Conservation (phyloP, 148 eudicot species). For the Silene uniflora region DNA sequence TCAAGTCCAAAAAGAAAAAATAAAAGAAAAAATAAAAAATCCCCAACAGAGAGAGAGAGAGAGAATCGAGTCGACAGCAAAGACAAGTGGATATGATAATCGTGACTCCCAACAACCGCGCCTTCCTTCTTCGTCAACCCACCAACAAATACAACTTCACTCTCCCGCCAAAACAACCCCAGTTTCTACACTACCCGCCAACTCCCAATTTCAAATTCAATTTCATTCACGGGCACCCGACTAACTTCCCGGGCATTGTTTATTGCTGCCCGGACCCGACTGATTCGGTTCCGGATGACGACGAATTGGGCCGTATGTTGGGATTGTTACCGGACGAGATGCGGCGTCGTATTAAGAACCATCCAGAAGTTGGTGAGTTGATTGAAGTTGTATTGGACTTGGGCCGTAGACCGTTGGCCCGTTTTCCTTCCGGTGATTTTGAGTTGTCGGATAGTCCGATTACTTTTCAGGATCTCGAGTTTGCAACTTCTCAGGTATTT, state of each 20-base stretch:
- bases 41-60: neutral
- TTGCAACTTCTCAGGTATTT: conserved; percentile 67
- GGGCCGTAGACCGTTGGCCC: conserved; percentile 77
- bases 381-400: conserved; percentile 91
- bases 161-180: conserved; percentile 51
- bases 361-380: conserved; percentile 52
- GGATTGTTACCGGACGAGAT: conserved; percentile 69
- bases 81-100: conserved; percentile 8
- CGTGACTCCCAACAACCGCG: neutral
- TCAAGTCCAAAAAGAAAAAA: too few relatives aligned
- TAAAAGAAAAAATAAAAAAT: too few relatives aligned
- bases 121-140: neutral
- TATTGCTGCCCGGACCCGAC: conserved; percentile 25
- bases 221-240: conserved; percentile 10
- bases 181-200: conserved; percentile 17
- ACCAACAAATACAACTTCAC: conserved; percentile 25
- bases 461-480: conserved; percentile 50
- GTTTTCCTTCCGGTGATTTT: conserved; percentile 83
- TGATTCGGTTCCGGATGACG: conserved; percentile 32
- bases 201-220: conserved; percentile 10
- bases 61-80: neutral
- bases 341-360: conserved; percentile 48
- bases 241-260: conserved; percentile 6
- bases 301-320: conserved; percentile 66
- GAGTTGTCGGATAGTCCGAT: conserved; percentile 65